These are phyloP conservation scores for Pachyrhizus erosus DNA, from an alignment of 306 rosid genomes.

Conservation along the genomic window DNA sequence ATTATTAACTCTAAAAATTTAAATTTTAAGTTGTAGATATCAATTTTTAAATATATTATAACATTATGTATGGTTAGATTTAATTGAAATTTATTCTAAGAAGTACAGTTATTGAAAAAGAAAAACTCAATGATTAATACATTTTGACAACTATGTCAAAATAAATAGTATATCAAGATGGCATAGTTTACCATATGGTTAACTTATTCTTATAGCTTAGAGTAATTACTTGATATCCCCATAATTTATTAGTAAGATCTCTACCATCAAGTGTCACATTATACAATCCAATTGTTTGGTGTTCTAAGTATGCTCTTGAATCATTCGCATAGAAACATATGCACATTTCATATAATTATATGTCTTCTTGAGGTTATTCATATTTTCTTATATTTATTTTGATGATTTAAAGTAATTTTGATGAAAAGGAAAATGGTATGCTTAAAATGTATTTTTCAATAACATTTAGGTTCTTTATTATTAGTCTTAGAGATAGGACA, in stretches of 20 bases:
- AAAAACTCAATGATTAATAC: background rate
- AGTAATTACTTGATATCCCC: constrained; percentile 72
- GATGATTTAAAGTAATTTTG: background rate
- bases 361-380: background rate
- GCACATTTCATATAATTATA: constrained; percentile 1
- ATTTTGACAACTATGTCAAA: too few relatives aligned
- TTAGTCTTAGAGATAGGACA: background rate
- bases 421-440: background rate
- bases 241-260: constrained; percentile 48
- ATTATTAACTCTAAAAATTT: too few relatives aligned
- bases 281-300: constrained; percentile 52
- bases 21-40: background rate
- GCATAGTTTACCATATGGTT: too few relatives aligned
- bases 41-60: too few relatives aligned
- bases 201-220: too few relatives aligned
- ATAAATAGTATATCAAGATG: too few relatives aligned
- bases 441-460: too few relatives aligned
- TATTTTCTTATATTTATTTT: background rate
- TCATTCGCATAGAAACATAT: constrained; percentile 47
- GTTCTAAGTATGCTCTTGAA: constrained; percentile 65
- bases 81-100: background rate
- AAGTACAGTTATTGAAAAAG: background rate
- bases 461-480: too few relatives aligned
- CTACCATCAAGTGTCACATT: constrained; percentile 46
- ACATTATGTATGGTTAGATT: background rate